A percentile compares a stretch with the other conserved stretches of the same genome.
These are phyloP conservation scores for Cenchrus americanus DNA, from an alignment of 176 grass and related monocot genomes.

Conservation along the genomic window DNA sequence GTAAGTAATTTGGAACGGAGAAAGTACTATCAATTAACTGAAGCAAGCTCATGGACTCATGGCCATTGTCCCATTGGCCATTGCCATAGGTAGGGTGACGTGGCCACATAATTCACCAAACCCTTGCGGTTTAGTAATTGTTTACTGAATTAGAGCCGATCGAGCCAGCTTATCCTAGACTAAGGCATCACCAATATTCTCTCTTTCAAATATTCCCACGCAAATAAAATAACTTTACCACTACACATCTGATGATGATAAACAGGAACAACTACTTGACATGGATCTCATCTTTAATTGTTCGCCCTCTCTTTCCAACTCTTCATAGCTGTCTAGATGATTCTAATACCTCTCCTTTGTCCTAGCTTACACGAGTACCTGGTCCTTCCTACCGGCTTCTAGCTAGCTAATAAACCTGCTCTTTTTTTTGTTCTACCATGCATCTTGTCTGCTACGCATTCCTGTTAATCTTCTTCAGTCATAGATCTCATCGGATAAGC, in stretches of 20 bases:
- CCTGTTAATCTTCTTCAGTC: not conserved
- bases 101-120: not conserved
- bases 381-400: constrained; percentile 44
- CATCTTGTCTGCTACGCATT: constrained; percentile 8
- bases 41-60: not conserved
- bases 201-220: constrained; percentile 29
- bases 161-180: not conserved
- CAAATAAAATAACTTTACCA: constrained; percentile 6
- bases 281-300: constrained; percentile 35
- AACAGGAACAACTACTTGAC: constrained; percentile 40
- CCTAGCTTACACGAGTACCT: constrained; percentile 22
- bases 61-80: too few relatives aligned
- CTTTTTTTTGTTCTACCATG: constrained; percentile 5
- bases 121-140: not conserved
- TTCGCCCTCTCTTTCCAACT: constrained; percentile 28
- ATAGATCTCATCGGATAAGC: constrained; percentile 1
- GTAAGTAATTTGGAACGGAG: too few relatives aligned
- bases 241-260: constrained; percentile 29
- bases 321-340: constrained; percentile 24
- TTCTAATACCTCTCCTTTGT: constrained; percentile 25
- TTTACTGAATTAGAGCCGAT: not conserved
- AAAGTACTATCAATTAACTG: not conserved
- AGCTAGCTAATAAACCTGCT: constrained; percentile 16
- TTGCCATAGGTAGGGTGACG: not conserved
- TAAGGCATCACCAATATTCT: constrained; percentile 15